Base-by-base conservation (phyloP, 2,329 filamentous ascomycete genomes). In the Cadophora gregata region DNA sequence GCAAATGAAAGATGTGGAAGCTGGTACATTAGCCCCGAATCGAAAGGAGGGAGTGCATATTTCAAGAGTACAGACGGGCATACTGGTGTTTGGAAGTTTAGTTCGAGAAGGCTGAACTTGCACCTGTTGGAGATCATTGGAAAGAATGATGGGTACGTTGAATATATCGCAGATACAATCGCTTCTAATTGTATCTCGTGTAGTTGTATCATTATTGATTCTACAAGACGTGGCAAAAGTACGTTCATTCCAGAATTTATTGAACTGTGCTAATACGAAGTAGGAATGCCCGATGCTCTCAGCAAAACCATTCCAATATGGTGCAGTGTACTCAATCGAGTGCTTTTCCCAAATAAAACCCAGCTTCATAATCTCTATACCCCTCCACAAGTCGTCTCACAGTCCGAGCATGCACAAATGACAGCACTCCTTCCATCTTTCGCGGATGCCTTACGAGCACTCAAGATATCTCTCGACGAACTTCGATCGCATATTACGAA, bases 61-160 rank as follows among this genome's bases (percentile, higher is more conserved):
- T 99, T 98, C 81, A 99, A 99, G 83, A 97, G 93, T 79, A 99
- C 96, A 1, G 96, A 99, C 80, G 96, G 96, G 0, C 96, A 99
- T 78, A 88, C 89, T 62, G 90, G 92, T 9, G 89, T 96, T 75
- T 99, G 96, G 96, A 87, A 89, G 68, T 97, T 98, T 76, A 97
- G 92, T 79, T 86, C 90, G 25, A 83, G 96, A 69, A 84, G 96
- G 70, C 80, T 98, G 75, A 99, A 99, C 77, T 77, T 97, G 73
- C 92, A 97, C 70, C 77, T 98, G 19, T 78, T 97, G 59, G 84
- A 88, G 38, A 75, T 94, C 48, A 84, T 95, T 63, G 88, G 85
- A 68, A 75, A 81, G 64, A 76, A 87, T 78, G 88, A 91, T 73
- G 93, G 93, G 85, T 93, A n/a, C 51, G 24, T 38, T 16, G 12